Evolutionary conservation across 495 filamentous ascomycete genomes (phyloP).

Genomic region (Collariella sp.): DNA sequence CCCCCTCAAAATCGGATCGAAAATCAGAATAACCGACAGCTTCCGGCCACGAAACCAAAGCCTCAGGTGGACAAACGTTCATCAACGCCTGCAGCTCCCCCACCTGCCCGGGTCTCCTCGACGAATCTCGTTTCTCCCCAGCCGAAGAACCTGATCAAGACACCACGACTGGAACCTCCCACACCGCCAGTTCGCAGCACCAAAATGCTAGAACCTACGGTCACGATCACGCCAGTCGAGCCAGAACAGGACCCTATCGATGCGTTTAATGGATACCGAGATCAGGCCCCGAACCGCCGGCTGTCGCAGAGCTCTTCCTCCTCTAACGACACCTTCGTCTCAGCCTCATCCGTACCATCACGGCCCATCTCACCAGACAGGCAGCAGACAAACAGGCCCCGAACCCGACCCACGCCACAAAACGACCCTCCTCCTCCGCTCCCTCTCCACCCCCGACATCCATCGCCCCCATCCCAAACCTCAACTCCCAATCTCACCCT

Average conservation of each 20-base stretch:
- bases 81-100: conserved; percentile 2
- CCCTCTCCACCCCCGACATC: conserved; percentile 4
- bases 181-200: background rate
- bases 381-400: background rate
- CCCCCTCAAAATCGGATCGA: background rate
- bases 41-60: background rate
- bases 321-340: conserved; percentile 40
- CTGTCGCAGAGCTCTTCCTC: conserved; percentile 26
- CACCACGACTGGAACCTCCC: conserved; percentile 18
- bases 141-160: conserved; percentile 13
- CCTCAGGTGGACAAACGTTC: background rate
- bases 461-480: conserved; percentile 13
- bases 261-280: too few relatives aligned
- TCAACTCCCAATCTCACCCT: conserved; percentile 27
- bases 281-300: background rate
- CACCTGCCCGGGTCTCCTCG: background rate
- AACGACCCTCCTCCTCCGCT: conserved; percentile 2
- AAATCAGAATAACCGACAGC: background rate
- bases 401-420: background rate
- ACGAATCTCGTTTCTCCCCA: conserved; percentile 18
- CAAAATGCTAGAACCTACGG: background rate
- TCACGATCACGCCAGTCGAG: background rate
- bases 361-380: conserved; percentile 21
- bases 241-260: background rate
- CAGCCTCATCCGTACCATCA: conserved; percentile 36